Evolutionary conservation across 352 stramenopile genomes (phyloP), one percentile per base, ranked within the genome.

Genomic region (Blastocystis sp.): DNA sequence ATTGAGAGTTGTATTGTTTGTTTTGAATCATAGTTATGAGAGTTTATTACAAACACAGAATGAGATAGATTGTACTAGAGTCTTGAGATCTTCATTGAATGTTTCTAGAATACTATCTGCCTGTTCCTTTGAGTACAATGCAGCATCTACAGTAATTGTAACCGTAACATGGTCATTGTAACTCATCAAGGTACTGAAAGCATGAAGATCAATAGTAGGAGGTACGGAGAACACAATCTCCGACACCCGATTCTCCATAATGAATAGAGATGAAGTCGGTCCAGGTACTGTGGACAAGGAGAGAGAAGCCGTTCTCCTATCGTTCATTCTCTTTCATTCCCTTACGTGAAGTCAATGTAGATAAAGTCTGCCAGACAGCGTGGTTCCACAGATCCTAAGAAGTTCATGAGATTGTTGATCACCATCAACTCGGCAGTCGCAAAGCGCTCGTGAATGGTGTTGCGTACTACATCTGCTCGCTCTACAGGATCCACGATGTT

Each of bases 351-450:
- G 56, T 67, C 56, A 39, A 67, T 67, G 56, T 67, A 81, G 51
- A 81, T 81, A 42, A 39, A 29, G 39, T 81, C 56, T n/a, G 71
- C 71, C 29, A 81, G 29, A 42, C 29, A 63, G 11, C 71, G 24
- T 1, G 71, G 71, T 32, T 61, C 54, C 4, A 81, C 32, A 27
- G 71, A 81, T 5, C 71, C 71, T 27, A 81, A 63, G 51, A 81
- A 81, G 27, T 67, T 81, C 71, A 81, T 81, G 3, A 67, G 51
- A n/a, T 67, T 5, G 56, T 81, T 81, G 9, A 81, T 67, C 6
- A 63, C 51, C 5, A 81, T 29, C 27, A 67, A 42, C 32, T 81
- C 71, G 0, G 71, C 71, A 21, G 71, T 43, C 11, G 5, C n/a
- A 27, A 39, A 63, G 11, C 32, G 21, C 19, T 12, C 1, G 21